Evolutionary conservation across 23 red algal species (phyloP), one percentile per base, ranked within the genome.

Genomic region (Pyropia haitanensis): DNA sequence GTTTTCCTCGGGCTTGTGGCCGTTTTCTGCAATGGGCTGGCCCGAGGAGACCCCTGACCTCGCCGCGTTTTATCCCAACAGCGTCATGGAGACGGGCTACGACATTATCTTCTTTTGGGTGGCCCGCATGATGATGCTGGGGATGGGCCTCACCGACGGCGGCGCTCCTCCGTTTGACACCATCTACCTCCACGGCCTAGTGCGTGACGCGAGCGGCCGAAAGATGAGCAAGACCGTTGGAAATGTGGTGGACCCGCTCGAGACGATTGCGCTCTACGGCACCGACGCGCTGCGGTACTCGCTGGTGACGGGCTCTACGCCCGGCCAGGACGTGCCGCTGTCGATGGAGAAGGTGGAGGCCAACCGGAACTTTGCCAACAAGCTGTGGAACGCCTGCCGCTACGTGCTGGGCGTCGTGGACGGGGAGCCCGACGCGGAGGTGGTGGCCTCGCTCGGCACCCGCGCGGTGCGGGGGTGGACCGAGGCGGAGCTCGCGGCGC

Each of bases 21-120:
- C 93, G 6, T 97, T 97, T 67, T 85, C 93, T 12, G 87, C 87
- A 1, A 80, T 97, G 81, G 87, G 87, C 34, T 97, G 93, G 93
- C 93, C 93, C 14, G 82, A 87, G 53, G 16, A 76, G 5, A 59
- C 76, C 3, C 23, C 71, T n/a, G 93, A 97, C 60, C 64, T 83
- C n/a, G 63, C 52, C 16, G 51, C 46, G 2, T 97, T 90, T 51
- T 97, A 85, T 56, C 93, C 93, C 22, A 80, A 75, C 28, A 59
- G 71, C 32, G 75, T 97, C 17, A 85, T 97, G 76, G 93, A 97
- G 71, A 97, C 93, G 12, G 93, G 93, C n/a, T 97, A 97, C 65
- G 93, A 97, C 62, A 97, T 97, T 56, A 49, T 97, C 14, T 97
- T 97, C 73, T 97, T 97, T 62, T 97, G 93, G 93, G 93, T 97